These are phyloP conservation scores for Dacryopinax spathularia DNA, from an alignment of 768 basidiomycete species.

Conservation along the genomic window DNA sequence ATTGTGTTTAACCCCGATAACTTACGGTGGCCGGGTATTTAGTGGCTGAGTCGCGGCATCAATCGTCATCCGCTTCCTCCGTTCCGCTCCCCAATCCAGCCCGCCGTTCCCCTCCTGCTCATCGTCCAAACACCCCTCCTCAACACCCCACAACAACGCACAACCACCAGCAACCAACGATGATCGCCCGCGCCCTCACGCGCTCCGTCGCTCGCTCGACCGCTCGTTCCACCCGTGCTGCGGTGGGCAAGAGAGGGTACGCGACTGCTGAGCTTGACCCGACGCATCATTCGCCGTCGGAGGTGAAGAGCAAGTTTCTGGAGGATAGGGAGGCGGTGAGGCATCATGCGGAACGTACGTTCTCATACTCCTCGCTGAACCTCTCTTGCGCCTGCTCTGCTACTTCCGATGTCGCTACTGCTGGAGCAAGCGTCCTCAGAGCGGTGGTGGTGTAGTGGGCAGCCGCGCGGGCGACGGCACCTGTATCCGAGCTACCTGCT, in stretches of 20 bases:
- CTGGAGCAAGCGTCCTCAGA: too few species aligned
- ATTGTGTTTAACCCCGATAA: background rate
- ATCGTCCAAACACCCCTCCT: background rate
- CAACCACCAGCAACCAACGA: background rate
- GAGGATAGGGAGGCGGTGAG: conserved; percentile 34
- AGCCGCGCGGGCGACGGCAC: background rate
- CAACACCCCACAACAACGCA: background rate
- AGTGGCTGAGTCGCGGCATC: background rate
- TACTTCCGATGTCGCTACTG: background rate
- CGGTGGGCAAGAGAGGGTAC: background rate
- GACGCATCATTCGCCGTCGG: background rate
- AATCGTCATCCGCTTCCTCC: background rate
- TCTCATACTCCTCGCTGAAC: conserved; percentile 7
- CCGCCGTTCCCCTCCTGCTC: background rate
- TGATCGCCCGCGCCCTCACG: background rate
- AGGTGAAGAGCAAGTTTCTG: background rate
- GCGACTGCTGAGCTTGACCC: background rate
- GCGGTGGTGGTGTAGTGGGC: background rate
- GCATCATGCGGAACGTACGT: conserved; percentile 51
- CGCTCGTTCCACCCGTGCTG: too few species aligned
- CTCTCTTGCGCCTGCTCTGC: too few species aligned
- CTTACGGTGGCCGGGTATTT: background rate
- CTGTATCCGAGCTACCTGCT: conserved; percentile 12
- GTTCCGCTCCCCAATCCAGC: background rate
- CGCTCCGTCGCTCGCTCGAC: background rate